These are phyloP conservation scores for Neltuma alba DNA, from an alignment of 306 rosid genomes.

Conservation along the genomic window DNA sequence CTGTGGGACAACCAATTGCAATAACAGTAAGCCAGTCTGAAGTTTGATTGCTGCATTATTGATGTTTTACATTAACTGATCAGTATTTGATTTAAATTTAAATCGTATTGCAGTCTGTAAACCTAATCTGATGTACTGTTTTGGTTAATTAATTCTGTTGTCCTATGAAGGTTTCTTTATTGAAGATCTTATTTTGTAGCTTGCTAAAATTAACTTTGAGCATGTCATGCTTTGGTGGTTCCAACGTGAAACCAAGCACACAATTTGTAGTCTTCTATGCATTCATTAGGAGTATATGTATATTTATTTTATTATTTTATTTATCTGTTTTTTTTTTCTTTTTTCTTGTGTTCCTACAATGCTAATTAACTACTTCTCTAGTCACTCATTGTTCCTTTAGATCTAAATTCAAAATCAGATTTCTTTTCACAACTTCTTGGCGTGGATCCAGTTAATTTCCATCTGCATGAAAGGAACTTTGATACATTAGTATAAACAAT, in stretches of 20 bases:
- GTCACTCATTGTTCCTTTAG: slow-evolving; percentile 17
- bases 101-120: slow-evolving; percentile 23
- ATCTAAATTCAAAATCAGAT: slow-evolving; percentile 21
- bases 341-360: slow-evolving; percentile 22
- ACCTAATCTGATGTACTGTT: slow-evolving; percentile 21
- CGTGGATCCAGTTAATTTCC: slow-evolving; percentile 5
- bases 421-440: slow-evolving; percentile 21
- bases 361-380: slow-evolving; percentile 19
- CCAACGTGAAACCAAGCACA: background rate
- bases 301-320: background rate
- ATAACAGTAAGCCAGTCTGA: slow-evolving; percentile 60
- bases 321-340: background rate
- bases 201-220: background rate
- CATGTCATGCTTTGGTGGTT: background rate
- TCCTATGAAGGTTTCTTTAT: slow-evolving; percentile 15
- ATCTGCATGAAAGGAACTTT: background rate
- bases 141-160: slow-evolving; percentile 5
- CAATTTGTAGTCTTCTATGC: background rate
- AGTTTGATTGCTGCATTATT: slow-evolving; percentile 38
- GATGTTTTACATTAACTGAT: slow-evolving; percentile 13
- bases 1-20: slow-evolving; percentile 92
- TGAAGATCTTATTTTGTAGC: slow-evolving; percentile 8
- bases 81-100: slow-evolving; percentile 29
- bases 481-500: slow-evolving; percentile 18
- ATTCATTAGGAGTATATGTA: background rate